A percentile compares a stretch with the other conserved stretches of the same genome.
These are phyloP conservation scores for Sergeia podlipaevii DNA, from an alignment of 208 protist species.

Conservation along the genomic window DNA sequence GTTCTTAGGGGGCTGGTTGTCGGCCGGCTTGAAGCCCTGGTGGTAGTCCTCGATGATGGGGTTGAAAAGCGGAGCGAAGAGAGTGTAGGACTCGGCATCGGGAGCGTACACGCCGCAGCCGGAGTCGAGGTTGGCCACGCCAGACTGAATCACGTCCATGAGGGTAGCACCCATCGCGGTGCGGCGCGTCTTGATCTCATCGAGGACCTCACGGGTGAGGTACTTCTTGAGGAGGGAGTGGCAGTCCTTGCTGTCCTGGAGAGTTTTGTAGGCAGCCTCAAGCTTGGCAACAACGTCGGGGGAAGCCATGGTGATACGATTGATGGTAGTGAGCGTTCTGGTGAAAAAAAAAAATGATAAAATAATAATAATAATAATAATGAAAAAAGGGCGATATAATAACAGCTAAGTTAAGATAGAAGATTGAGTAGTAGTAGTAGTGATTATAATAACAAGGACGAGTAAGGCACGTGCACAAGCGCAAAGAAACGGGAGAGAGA, in stretches of 20 bases:
- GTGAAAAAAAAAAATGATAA: slow-evolving; percentile 2
- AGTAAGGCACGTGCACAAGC: background rate
- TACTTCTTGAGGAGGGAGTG: slow-evolving; percentile 54
- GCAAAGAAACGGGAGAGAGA: slow-evolving; percentile 4
- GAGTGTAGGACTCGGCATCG: slow-evolving; percentile 50
- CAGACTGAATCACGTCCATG: slow-evolving; percentile 51
- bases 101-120: slow-evolving; percentile 45
- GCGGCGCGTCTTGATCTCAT: slow-evolving; percentile 26
- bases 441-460: background rate
- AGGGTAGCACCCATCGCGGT: slow-evolving; percentile 50
- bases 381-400: too few species aligned
- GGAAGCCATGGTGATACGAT: slow-evolving; percentile 7
- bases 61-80: slow-evolving; percentile 55
- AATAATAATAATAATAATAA: too few species aligned
- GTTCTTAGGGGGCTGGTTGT: slow-evolving; percentile 52
- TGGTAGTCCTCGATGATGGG: slow-evolving; percentile 55
- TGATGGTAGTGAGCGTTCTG: background rate
- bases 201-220: slow-evolving; percentile 40
- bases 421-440: background rate
- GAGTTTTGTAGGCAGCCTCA: slow-evolving; percentile 14
- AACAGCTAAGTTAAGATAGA: background rate
- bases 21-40: slow-evolving; percentile 42
- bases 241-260: slow-evolving; percentile 23
- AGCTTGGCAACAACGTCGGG: background rate
- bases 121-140: slow-evolving; percentile 47